phyloP scores from a whole-genome alignment of 2,329 filamentous ascomycete genomes.

The Penicillium sp. region DNA sequence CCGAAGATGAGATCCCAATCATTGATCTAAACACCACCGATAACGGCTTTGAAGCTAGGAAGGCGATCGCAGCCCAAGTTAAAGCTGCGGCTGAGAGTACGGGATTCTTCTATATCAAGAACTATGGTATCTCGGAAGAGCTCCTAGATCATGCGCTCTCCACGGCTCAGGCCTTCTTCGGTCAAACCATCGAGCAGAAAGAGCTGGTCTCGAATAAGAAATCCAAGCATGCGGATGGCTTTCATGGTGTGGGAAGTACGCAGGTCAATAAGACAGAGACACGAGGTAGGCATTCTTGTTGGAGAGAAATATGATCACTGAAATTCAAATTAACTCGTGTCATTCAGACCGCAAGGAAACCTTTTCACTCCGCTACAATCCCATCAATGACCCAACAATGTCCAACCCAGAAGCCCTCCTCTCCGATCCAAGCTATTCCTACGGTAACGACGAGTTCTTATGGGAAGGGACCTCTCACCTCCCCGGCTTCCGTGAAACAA shows the following conservation, averaged over 20 bases:
- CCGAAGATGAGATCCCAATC: conserved; percentile 58
- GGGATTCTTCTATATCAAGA: conserved; percentile 63
- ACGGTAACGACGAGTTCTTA: conserved; percentile 58
- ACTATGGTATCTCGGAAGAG: conserved; percentile 54
- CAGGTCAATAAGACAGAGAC: conserved; percentile 41
- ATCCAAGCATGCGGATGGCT: conserved; percentile 58
- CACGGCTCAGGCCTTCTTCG: conserved; percentile 52
- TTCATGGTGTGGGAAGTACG: conserved; percentile 40
- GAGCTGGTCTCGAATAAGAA: conserved; percentile 40
- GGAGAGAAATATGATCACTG: background rate
- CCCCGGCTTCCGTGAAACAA: conserved; percentile 38
- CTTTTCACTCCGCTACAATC: conserved; percentile 60
- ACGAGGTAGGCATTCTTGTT: conserved; percentile 29
- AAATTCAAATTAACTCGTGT: conserved; percentile 17
- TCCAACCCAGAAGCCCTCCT: conserved; percentile 52
- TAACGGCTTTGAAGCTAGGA: conserved; percentile 42
- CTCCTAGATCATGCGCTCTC: conserved; percentile 28
- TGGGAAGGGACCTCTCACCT: conserved; percentile 60
- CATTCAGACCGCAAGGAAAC: conserved; percentile 58
- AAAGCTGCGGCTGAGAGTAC: conserved; percentile 56
- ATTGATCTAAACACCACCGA: conserved; percentile 58
- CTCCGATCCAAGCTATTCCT: conserved; percentile 48
- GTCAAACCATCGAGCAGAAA: conserved; percentile 54
- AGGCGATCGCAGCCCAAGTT: conserved; percentile 51
- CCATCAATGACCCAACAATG: conserved; percentile 57